Base-by-base conservation (phyloP, 495 filamentous ascomycete genomes). In the Podospora pseudoanserina region DNA sequence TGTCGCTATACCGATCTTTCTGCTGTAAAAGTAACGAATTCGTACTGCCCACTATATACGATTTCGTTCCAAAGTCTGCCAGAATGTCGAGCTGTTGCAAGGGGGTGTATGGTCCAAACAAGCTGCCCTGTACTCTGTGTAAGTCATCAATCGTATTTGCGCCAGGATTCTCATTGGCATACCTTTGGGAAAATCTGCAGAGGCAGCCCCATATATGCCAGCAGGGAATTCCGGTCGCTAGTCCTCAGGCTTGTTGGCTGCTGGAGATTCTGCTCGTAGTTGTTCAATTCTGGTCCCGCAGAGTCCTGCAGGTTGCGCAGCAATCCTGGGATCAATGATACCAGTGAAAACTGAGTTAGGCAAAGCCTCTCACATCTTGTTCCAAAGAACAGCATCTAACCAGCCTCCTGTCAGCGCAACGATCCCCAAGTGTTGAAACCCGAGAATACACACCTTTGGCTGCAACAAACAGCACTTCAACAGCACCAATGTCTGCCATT, bases 351-450 rank as follows among this genome's bases (percentile, higher is more conserved):
- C 75, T 99, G 95, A 77, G 96, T 93, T 92, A 98, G 94, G 86
- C 95, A 99, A 63, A 99, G 79, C 44, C 91, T 86, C 76, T 99
- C 95, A 76, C 95, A 98, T 66, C 94, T 88, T 13, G 93, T 91
- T 56, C 95, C 96, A 73, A 98, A 99, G 82, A 99, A 98, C 49
- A 99, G 88, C 93, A 98, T 99, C 94, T 97, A 73, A 28, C 27
- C 39, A 3, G 34, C 57, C 16, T 61, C 54, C 16, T 5, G 34
- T 65, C 61, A 69, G 56, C 49, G 55, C 49, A n/a, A 11, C 19
- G 49, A 39, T 1, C 19, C 19, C 18, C 57, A 3, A 6, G 20
- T 26, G 32, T 61, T 27, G 16, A 4, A 26, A 5, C 2, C 19
- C 53, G 20, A 34, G 19, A 53, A 34, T 5, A 19, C 56, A 39